phyloP scores from a whole-genome alignment of 768 basidiomycete genomes.

The Udeniomyces megalosporus region DNA sequence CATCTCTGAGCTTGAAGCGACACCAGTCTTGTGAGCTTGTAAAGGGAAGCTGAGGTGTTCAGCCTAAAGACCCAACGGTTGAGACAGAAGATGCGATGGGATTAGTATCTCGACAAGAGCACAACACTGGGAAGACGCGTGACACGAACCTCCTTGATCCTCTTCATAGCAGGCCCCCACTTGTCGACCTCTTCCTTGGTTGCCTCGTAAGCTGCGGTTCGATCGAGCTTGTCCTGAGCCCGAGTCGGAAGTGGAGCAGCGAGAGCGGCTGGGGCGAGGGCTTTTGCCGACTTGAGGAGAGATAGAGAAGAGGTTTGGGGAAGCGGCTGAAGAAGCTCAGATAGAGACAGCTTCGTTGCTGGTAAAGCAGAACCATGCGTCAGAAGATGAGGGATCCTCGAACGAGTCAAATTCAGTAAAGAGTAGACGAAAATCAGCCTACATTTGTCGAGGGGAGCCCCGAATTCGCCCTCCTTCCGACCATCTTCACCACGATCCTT shows the following conservation, averaged over 20 bases:
- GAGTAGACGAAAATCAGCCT: conserved; percentile 11
- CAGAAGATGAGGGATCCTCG: conserved; percentile 15
- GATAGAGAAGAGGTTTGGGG: conserved; percentile 45
- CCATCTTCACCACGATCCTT: conserved; percentile 63
- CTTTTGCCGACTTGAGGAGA: conserved; percentile 50
- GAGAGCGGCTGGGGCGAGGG: conserved; percentile 41
- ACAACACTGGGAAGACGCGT: too few relatives aligned
- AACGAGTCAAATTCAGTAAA: conserved; percentile 1
- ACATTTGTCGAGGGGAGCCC: conserved; percentile 22
- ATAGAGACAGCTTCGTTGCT: conserved; percentile 28
- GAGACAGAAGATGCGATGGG: background rate
- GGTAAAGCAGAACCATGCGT: background rate
- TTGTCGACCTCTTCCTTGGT: conserved; percentile 84
- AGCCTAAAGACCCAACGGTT: conserved; percentile 37
- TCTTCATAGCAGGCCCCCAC: conserved; percentile 83
- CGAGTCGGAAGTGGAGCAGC: conserved; percentile 72
- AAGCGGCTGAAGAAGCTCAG: conserved; percentile 36
- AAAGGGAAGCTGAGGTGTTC: conserved; percentile 77
- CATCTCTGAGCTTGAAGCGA: conserved; percentile 56
- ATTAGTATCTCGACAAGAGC: background rate
- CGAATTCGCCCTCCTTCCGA: conserved; percentile 59
- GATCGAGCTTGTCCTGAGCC: conserved; percentile 73
- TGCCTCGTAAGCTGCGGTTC: conserved; percentile 85
- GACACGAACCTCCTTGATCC: conserved; percentile 58
- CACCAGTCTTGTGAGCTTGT: conserved; percentile 43